phyloP scores from a whole-genome alignment of 1,139 yeast species.

The Yamadazyma songkhlaensis region DNA sequence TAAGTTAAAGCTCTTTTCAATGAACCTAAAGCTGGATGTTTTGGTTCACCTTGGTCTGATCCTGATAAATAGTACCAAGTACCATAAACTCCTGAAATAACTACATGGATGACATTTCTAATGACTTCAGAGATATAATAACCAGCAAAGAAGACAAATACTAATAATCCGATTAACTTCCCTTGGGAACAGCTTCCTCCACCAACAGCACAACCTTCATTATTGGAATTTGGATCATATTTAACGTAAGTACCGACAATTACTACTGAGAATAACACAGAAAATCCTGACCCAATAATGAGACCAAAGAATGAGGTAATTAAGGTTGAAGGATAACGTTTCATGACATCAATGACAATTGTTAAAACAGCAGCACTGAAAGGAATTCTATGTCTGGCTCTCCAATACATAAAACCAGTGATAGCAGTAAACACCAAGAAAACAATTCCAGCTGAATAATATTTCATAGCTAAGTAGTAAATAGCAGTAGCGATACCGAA shows the following conservation, averaged over 20 bases:
- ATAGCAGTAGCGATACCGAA: slow-evolving; percentile 76
- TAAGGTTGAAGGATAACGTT: slow-evolving; percentile 65
- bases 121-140: slow-evolving; percentile 83
- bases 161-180: slow-evolving; percentile 62
- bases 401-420: slow-evolving; percentile 73
- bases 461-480: slow-evolving; percentile 59
- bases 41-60: slow-evolving; percentile 80
- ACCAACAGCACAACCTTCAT: slow-evolving; percentile 39
- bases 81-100: slow-evolving; percentile 84
- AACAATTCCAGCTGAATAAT: slow-evolving; percentile 79
- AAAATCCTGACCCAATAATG: slow-evolving; percentile 60
- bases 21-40: slow-evolving; percentile 77
- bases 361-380: slow-evolving; percentile 73
- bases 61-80: slow-evolving; percentile 84
- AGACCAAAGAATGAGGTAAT: slow-evolving; percentile 65
- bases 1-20: slow-evolving; percentile 80
- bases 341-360: slow-evolving; percentile 74
- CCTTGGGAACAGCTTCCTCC: slow-evolving; percentile 70
- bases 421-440: slow-evolving; percentile 62
- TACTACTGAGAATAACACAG: slow-evolving; percentile 62
- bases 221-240: slow-evolving; percentile 45
- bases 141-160: slow-evolving; percentile 81
- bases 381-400: slow-evolving; percentile 64
- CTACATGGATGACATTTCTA: slow-evolving; percentile 79
- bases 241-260: slow-evolving; percentile 76